Conservation (phyloP, 208 protist genomes). For the Leishmania martiniquensis region DNA sequence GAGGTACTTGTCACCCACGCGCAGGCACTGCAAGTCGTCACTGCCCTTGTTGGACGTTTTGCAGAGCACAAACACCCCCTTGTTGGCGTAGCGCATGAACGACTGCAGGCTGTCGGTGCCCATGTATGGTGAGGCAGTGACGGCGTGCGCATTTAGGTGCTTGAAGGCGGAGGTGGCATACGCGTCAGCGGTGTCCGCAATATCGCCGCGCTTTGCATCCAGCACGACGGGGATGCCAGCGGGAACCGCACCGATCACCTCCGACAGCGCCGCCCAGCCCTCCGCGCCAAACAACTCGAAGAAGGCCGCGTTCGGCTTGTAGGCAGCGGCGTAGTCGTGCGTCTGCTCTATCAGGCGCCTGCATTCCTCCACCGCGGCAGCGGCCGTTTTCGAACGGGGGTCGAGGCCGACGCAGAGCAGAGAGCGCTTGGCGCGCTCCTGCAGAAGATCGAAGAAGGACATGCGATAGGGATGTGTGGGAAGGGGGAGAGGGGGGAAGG, state of each 20-base stretch:
- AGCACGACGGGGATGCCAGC: constrained; percentile 83
- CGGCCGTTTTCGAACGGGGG: constrained; percentile 71
- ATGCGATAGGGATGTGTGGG: constrained; percentile 5
- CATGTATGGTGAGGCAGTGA: constrained; percentile 91
- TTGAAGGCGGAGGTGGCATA: constrained; percentile 86
- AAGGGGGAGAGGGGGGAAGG: neutral
- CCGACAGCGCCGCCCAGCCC: constrained; percentile 70
- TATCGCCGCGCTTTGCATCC: constrained; percentile 90
- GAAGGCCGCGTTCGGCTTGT: constrained; percentile 92
- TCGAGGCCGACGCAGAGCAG: constrained; percentile 90
- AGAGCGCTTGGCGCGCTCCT: constrained; percentile 75
- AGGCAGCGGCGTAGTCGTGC: constrained; percentile 81
- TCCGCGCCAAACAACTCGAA: constrained; percentile 82
- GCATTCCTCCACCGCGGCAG: constrained; percentile 70
- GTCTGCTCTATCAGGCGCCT: constrained; percentile 79
- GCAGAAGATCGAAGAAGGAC: constrained; percentile 85
- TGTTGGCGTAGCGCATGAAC: constrained; percentile 78
- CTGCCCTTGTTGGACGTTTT: constrained; percentile 92
- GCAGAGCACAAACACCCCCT: constrained; percentile 87
- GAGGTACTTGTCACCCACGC: constrained; percentile 53
- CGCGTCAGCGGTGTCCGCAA: constrained; percentile 84
- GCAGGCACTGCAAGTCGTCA: constrained; percentile 83
- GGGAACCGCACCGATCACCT: constrained; percentile 72
- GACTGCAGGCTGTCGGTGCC: constrained; percentile 80
- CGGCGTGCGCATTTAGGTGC: constrained; percentile 80